Evolutionary conservation across 176 grass and related monocot species (phyloP).

Genomic region (Oryza meyeriana): DNA sequence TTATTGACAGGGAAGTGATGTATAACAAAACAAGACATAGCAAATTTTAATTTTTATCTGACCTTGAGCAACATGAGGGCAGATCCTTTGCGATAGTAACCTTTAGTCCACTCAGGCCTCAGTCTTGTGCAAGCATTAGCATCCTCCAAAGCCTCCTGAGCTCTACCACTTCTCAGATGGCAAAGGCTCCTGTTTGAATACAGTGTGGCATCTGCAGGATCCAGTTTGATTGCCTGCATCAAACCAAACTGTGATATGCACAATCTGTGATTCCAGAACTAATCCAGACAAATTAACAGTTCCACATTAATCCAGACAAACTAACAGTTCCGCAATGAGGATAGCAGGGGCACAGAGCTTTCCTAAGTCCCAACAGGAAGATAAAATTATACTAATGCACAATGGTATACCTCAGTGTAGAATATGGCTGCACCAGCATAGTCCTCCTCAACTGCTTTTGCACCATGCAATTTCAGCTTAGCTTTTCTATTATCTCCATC

Average conservation of each 20-base stretch:
- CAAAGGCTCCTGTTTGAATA: conserved; percentile 17
- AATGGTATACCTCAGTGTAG: conserved; percentile 26
- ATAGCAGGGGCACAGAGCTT: background rate
- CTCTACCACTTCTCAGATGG: background rate
- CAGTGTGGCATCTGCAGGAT: background rate
- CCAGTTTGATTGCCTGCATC: conserved; percentile 12
- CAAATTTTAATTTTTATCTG: background rate
- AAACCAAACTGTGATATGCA: background rate
- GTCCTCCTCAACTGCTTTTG: conserved; percentile 5
- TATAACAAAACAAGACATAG: background rate
- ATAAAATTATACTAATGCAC: background rate
- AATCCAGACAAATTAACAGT: background rate
- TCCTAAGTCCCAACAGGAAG: background rate
- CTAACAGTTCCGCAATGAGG: background rate
- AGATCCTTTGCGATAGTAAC: conserved; percentile 8
- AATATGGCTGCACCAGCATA: conserved; percentile 24
- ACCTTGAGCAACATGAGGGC: conserved; percentile 20
- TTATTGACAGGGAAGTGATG: background rate
- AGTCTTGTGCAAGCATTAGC: background rate
- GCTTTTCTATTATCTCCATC: conserved; percentile 20
- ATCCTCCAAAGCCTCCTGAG: background rate
- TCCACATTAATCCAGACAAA: background rate
- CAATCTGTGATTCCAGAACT: background rate
- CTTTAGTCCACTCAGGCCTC: background rate
- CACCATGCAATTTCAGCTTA: conserved; percentile 32